phyloP scores from a whole-genome alignment of 306 rosid genomes.

The Prunus dulcis region DNA sequence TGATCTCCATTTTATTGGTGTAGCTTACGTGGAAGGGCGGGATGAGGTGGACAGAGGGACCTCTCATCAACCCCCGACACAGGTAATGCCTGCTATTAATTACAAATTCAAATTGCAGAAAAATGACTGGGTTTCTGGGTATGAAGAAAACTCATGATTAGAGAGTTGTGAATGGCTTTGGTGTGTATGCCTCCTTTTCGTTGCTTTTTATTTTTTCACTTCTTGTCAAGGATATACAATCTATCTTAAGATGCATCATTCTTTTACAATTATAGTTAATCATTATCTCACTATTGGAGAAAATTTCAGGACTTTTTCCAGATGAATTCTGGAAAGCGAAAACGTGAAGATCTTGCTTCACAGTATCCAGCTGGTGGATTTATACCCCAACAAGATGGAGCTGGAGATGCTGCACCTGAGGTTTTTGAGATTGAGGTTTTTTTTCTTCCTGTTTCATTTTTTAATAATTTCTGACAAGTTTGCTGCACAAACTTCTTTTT shows the following conservation, averaged over 20 bases:
- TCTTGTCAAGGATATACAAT: constrained; percentile 19
- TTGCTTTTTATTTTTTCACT: neutral
- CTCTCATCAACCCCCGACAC: constrained; percentile 65
- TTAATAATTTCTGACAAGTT: neutral
- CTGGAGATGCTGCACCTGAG: constrained; percentile 61
- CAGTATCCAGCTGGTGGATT: constrained; percentile 73
- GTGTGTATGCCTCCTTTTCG: constrained; percentile 18
- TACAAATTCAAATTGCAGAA: constrained; percentile 20
- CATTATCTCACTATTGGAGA: constrained; percentile 24
- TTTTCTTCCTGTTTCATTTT: neutral
- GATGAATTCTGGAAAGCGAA: constrained; percentile 68
- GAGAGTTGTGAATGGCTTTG: constrained; percentile 21
- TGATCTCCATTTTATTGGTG: constrained; percentile 37
- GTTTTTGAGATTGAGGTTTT: constrained; percentile 80
- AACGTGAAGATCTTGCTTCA: constrained; percentile 82
- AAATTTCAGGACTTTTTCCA: constrained; percentile 76
- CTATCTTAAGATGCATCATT: constrained; percentile 3
- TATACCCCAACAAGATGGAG: constrained; percentile 99
- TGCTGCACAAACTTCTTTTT: neutral
- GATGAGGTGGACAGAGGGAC: constrained; percentile 87
- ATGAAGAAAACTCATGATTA: constrained; percentile 16
- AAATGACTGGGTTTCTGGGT: constrained; percentile 26
- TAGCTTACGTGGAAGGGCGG: constrained; percentile 98
- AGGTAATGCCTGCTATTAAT: constrained; percentile 47
- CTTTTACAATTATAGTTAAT: constrained; percentile 10